phyloP scores from a whole-genome alignment of 345 rosid genomes.

The Eutrema japonicum region DNA sequence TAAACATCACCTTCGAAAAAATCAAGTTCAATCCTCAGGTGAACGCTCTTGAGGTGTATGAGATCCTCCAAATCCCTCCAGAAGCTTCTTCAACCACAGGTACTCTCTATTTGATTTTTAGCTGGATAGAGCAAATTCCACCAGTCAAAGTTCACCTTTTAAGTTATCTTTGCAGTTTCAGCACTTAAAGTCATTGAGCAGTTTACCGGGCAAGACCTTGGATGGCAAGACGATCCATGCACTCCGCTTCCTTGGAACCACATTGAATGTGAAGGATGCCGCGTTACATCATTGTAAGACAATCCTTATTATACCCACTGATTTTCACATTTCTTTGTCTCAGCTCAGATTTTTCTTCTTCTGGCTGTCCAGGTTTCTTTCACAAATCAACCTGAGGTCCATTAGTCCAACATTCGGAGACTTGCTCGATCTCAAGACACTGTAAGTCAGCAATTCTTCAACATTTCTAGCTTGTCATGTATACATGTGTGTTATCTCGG shows the following conservation, averaged over 20 bases:
- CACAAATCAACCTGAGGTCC: constrained; percentile 73
- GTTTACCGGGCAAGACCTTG: constrained; percentile 70
- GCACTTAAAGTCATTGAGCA: constrained; percentile 92
- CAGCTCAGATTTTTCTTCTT: constrained; percentile 23
- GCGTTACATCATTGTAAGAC: constrained; percentile 74
- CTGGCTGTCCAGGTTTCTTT: constrained; percentile 58
- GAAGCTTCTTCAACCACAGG: constrained; percentile 93
- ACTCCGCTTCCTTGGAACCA: constrained; percentile 75
- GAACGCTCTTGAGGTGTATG: constrained; percentile 74
- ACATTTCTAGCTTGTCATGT: constrained; percentile 1
- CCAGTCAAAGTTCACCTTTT: constrained; percentile 15
- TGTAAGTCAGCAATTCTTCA: constrained; percentile 52
- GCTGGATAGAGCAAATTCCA: constrained; percentile 19
- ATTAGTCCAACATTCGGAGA: constrained; percentile 93
- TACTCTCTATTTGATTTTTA: constrained; percentile 27
- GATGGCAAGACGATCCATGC: constrained; percentile 96
- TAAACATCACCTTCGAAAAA: constrained; percentile 69
- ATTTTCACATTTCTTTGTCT: constrained; percentile 28
- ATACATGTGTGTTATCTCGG: neutral
- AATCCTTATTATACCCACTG: neutral
- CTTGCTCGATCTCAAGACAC: constrained; percentile 77
- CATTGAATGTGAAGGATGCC: constrained; percentile 74
- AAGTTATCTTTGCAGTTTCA: constrained; percentile 62
- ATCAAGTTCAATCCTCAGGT: constrained; percentile 66
- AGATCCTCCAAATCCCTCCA: constrained; percentile 63